Conservation (phyloP, 768 basidiomycete species). For the Lactifluus echinatus region DNA sequence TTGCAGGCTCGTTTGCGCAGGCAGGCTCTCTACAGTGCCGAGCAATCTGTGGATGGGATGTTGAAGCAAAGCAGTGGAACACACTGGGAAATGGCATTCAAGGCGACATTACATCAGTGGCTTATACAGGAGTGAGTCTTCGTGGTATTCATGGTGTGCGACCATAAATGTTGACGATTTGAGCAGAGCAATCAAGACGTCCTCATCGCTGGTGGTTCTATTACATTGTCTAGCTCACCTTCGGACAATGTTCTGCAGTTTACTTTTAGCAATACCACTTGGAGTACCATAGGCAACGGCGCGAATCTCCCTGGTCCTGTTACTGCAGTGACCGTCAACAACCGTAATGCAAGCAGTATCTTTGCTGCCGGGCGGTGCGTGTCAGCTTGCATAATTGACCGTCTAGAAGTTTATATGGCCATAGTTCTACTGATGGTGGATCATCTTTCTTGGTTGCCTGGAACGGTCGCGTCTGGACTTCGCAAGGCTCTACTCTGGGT, state of each 20-base stretch:
- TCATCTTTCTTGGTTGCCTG: conserved; percentile 74
- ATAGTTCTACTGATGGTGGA: conserved; percentile 48
- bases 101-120: conserved; percentile 72
- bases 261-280: conserved; percentile 61
- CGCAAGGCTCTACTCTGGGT: conserved; percentile 50
- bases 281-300: conserved; percentile 58
- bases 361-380: conserved; percentile 84
- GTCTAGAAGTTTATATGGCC: not conserved
- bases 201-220: conserved; percentile 74
- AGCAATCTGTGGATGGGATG: conserved; percentile 72
- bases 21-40: conserved; percentile 71
- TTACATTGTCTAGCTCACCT: conserved; percentile 55
- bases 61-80: conserved; percentile 64
- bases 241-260: conserved; percentile 68
- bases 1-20: conserved; percentile 80
- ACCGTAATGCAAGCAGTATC: conserved; percentile 70
- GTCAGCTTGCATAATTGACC: not conserved
- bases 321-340: conserved; percentile 80
- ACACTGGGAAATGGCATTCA: conserved; percentile 70
- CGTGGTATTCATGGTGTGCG: not conserved
- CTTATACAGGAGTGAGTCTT: conserved; percentile 68
- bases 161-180: conserved; percentile 14
- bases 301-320: conserved; percentile 77
- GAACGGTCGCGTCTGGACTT: conserved; percentile 73
- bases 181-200: conserved; percentile 52